These are phyloP conservation scores for Posidonia australis DNA, from an alignment of 106 monocot genomes.

Conservation along the genomic window DNA sequence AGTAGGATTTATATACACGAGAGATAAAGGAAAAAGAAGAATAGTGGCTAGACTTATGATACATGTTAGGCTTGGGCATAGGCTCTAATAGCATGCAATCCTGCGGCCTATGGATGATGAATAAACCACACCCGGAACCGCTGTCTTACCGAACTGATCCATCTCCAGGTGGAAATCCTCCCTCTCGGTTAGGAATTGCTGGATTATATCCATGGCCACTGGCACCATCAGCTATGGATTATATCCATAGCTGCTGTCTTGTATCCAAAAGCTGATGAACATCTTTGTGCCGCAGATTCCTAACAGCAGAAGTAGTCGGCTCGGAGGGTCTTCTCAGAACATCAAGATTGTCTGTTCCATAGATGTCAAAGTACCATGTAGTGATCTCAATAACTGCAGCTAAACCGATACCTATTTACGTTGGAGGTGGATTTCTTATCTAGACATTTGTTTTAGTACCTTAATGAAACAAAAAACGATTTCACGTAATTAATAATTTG, in stretches of 20 bases:
- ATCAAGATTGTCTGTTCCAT: slow-evolving; percentile 46
- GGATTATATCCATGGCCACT: slow-evolving; percentile 66
- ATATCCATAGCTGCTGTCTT: slow-evolving; percentile 78
- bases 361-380: neutral
- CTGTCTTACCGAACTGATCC: slow-evolving; percentile 48
- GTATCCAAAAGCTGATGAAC: slow-evolving; percentile 98
- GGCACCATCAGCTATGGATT: slow-evolving; percentile 99
- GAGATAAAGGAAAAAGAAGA: too few relatives aligned
- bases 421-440: too few relatives aligned
- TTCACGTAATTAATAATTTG: too few relatives aligned
- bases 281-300: slow-evolving; percentile 70
- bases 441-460: too few relatives aligned
- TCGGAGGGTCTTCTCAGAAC: slow-evolving; percentile 63
- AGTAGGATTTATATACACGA: too few relatives aligned
- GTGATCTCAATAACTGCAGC: neutral
- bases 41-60: too few relatives aligned
- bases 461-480: too few relatives aligned
- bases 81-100: too few relatives aligned
- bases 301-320: slow-evolving; percentile 53
- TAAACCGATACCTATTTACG: too few relatives aligned
- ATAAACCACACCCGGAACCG: slow-evolving; percentile 73
- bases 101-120: too few relatives aligned
- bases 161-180: slow-evolving; percentile 21
- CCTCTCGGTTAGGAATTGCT: neutral
- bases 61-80: too few relatives aligned